Evolutionary conservation across 2,329 filamentous ascomycete genomes (phyloP), one percentile per base, ranked within the genome.

Genomic region (Fusarium sp.): DNA sequence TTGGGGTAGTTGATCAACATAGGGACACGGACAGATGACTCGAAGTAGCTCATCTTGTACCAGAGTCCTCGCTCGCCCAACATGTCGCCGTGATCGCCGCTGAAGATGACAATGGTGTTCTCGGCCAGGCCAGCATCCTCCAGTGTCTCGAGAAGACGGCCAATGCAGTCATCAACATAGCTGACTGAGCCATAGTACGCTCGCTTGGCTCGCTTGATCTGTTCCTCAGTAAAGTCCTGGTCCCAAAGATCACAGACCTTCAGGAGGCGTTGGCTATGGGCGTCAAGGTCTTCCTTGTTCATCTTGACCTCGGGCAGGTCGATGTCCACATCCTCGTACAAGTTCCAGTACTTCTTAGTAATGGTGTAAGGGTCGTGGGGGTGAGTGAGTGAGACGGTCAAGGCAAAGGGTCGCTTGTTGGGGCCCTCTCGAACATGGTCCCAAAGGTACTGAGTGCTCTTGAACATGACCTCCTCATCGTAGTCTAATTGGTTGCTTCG

Each of bases 1-100:
- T 90, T 85, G 27, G 94, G 94, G 75, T 94, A 90, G 80, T 94
- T 91, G 78, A 97, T 87, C 70, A 98, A 85, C 78, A 98, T 90
- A 2, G 94, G 94, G 24, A 98, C 94, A 29, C 94, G 91, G 47
- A 94, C 93, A 15, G 94, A 97, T 43, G 91, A 91, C 85, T 98
- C 94, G 76, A 94, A 97, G 87, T 96, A 98, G 77, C 90, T 94
- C 94, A 98, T 98, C 86, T 98, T 98, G 85, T 97, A 94, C 94
- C 94, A 98, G 48, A 98, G 84, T 8, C 92, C 92, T 56, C 94
- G 90, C 84, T 98, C 94, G 63, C 94, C 94, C 10, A 98, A 88
- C 94, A 98, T 98, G 80, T 98, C 94, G 59, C 94, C 94, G 77
- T 98, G 94, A 78, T 98, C 94, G 46, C 94, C 94, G 62, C 92